Base-by-base conservation (phyloP, 805 yeast species). In the Blastobotrys attinorum region DNA sequence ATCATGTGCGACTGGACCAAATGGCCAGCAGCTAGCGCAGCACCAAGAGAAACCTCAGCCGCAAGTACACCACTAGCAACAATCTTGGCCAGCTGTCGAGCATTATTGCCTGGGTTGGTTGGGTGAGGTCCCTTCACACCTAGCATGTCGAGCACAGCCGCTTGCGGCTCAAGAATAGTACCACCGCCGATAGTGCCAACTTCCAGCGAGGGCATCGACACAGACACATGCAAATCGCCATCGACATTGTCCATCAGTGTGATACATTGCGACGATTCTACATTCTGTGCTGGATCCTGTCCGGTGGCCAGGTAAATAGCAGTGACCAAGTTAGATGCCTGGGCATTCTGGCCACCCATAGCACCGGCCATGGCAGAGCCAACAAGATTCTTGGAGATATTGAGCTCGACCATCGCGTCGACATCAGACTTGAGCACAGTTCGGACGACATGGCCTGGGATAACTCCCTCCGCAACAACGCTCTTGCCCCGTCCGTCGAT, bases 181-280 rank as follows among this genome's bases (percentile, higher is more conserved):
- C 99, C 99, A 51, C 99, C 99, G 46, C 98, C 98, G 64, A 92
- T 88, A 2, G 99, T 92, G 52, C 99, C 99, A 37, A 92, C 98
- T 68, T 92, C 99, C 55, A 92, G 87, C 22, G 94, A 86, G 23
- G 99, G 99, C 99, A 92, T 92, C 3, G 97, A 86, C n/a, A 92
- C 98, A 1, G 96, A 85, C 32, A 92, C 83, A 54, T 78, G 82
- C 59, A 92, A 73, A 58, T 86, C 85, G 11, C 96, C 98, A 31
- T 56, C 59, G 40, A 72, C 72, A 61, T 84, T 87, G 57, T 81
- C 80, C 95, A 92, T 89, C 53, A 92, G 72, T 1, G 99, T 92
- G 47, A 92, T 90, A 81, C 99, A 92, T 67, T 89, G 90, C 25
- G 97, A 87, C 48, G 94, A 81, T 69, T 90, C 99, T 42, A 92